phyloP scores from a whole-genome alignment of 1,284 basidiomycete species.

The Leccinum subrobustum region DNA sequence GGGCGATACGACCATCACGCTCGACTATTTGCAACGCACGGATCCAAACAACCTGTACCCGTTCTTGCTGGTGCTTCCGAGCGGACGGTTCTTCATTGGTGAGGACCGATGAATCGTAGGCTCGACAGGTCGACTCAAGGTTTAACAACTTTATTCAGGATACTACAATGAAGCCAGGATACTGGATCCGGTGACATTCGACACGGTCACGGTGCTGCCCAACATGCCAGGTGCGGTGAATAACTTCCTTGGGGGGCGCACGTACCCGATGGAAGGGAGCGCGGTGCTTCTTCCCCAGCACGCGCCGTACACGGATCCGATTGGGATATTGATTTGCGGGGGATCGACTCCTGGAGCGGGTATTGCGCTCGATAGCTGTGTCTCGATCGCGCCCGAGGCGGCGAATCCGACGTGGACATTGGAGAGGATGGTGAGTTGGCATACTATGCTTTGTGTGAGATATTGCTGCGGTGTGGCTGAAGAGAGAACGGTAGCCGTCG shows the following conservation, averaged over 20 bases:
- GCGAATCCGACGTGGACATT: constrained; percentile 58
- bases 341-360: constrained; percentile 60
- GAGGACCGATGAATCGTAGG: constrained; percentile 12
- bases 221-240: constrained; percentile 77
- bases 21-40: constrained; percentile 51
- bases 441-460: background rate
- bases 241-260: constrained; percentile 68
- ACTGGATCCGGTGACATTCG: constrained; percentile 61
- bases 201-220: constrained; percentile 58
- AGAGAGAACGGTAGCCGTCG: constrained; percentile 50
- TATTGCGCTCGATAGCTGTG: constrained; percentile 68
- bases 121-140: background rate
- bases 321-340: constrained; percentile 71
- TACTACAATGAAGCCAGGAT: constrained; percentile 83
- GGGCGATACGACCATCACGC: constrained; percentile 39
- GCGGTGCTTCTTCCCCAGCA: constrained; percentile 67
- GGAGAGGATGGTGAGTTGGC: constrained; percentile 68
- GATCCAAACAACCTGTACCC: constrained; percentile 78
- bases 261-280: constrained; percentile 75
- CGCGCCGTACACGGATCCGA: constrained; percentile 69
- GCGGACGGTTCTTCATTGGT: constrained; percentile 65
- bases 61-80: constrained; percentile 69
- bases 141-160: constrained; percentile 34
- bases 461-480: background rate
- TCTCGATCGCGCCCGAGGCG: constrained; percentile 61